Evolutionary conservation across 192 early-diverging fungal genomes (phyloP), one percentile per base, ranked within the genome.

Genomic region (Cetraspora pellucida): DNA sequence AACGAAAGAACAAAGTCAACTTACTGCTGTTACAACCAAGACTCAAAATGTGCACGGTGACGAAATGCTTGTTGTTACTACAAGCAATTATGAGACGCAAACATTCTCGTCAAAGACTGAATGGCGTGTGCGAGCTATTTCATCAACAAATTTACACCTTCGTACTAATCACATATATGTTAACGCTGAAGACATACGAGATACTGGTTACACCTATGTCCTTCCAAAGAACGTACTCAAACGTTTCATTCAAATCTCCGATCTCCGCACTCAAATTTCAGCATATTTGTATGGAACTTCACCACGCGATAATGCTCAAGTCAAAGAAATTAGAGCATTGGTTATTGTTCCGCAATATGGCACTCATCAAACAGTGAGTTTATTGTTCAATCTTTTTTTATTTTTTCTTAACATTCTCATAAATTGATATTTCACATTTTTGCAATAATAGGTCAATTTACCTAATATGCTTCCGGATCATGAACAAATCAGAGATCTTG

Each of bases 271-370:
- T 2, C 96, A 99, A 86, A 91, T 99, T 78, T 92, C 96, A 10
- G 97, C 94, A 10, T 98, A 94, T 81, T 81, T 99, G 79, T 99
- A 95, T 77, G 97, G 97, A 83, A 87, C 95, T 28, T 93, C 91
- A 50, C 95, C 96, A 30, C 85, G 89, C 23, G 95, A 94, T 80
- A 94, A 92, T 77, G 90, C 92, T 47, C 91, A 97, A 61, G 96
- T 99, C 27, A 98, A 98, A 85, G 97, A 99, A 85, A 93, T 99
- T 75, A 91, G 91, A 49, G 88, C 90, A 19, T 91, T 98, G 31
- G 97, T 95, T 7, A 85, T 99, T 83, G 95, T 97, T n/a, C 97
- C 97, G 67, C 97, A 99, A 84, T 97, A 95, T 94, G 96, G 95
- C 55, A 97, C 97, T 5, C 96, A 97, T 82, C 89, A 93, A 89